These are phyloP conservation scores for Plasmodium knowlesi DNA, from an alignment of 169 alveolate species.

Conservation along the genomic window DNA sequence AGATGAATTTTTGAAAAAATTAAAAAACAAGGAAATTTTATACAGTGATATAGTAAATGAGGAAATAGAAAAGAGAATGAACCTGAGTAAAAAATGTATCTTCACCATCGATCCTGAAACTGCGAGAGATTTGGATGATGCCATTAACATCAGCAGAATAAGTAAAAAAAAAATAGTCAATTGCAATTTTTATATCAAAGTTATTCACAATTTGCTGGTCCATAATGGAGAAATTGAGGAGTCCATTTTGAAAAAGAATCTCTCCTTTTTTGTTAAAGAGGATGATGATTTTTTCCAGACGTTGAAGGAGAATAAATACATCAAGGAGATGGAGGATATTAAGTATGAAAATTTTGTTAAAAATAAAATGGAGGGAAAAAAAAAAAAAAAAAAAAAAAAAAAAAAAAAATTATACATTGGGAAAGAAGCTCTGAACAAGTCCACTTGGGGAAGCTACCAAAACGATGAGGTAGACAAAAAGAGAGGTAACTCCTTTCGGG, in stretches of 20 bases:
- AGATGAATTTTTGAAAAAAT: conserved; percentile 37
- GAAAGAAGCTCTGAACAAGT: not conserved
- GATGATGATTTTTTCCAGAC: conserved; percentile 17
- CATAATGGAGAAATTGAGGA: conserved; percentile 75
- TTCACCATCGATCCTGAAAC: conserved; percentile 85
- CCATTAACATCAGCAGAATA: conserved; percentile 75
- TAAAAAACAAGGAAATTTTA: conserved; percentile 5
- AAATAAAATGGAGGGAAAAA: not conserved
- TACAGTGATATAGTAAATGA: conserved; percentile 31
- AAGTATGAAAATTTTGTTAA: conserved; percentile 20
- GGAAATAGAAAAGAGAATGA: conserved; percentile 50
- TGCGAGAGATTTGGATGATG: conserved; percentile 86
- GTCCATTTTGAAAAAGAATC: conserved; percentile 39
- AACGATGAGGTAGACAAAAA: not conserved
- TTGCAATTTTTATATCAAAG: conserved; percentile 43
- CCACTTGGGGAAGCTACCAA: not conserved
- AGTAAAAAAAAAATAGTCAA: conserved; percentile 17
- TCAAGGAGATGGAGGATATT: conserved; percentile 36
- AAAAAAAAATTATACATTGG: not conserved
- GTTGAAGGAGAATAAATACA: conserved; percentile 11
- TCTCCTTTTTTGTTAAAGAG: conserved; percentile 42
- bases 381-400: not conserved
- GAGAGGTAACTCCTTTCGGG: not conserved
- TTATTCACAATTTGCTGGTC: conserved; percentile 43
- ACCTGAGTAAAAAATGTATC: conserved; percentile 61